These are phyloP conservation scores for Globisporangium canariense DNA, from an alignment of 352 stramenopile genomes.

Conservation along the genomic window DNA sequence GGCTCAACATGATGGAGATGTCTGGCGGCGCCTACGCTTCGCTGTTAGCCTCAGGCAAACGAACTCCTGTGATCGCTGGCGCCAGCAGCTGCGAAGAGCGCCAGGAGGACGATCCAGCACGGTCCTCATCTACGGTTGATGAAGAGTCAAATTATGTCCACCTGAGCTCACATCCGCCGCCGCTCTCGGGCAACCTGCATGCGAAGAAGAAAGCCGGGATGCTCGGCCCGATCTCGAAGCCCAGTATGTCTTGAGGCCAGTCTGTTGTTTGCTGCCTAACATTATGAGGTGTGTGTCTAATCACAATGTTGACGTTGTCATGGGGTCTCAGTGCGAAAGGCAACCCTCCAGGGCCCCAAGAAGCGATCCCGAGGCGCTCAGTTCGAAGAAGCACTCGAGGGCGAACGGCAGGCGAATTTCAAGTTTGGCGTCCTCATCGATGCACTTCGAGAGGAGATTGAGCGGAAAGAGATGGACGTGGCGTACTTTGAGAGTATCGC, in stretches of 20 bases:
- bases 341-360: constrained; percentile 29
- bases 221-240: constrained; percentile 66
- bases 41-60: constrained; percentile 10
- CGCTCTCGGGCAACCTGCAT: constrained; percentile 30
- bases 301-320: background rate
- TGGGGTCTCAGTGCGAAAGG: constrained; percentile 21
- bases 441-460: constrained; percentile 56
- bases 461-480: constrained; percentile 76
- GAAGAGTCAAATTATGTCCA: constrained; percentile 4
- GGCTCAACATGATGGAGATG: constrained; percentile 55
- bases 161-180: background rate
- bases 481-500: constrained; percentile 72
- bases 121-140: background rate
- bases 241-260: constrained; percentile 21
- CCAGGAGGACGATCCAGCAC: background rate
- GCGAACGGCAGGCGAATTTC: constrained; percentile 40
- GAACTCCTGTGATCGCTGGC: background rate
- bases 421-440: constrained; percentile 48
- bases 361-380: constrained; percentile 66
- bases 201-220: constrained; percentile 69
- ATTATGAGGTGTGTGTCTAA: background rate
- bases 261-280: background rate
- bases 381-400: constrained; percentile 57
- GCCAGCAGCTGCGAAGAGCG: constrained; percentile 3
- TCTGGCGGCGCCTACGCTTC: constrained; percentile 44